These are phyloP conservation scores for Suhomyces pyralidae DNA, from an alignment of 805 yeast species.

Conservation along the genomic window DNA sequence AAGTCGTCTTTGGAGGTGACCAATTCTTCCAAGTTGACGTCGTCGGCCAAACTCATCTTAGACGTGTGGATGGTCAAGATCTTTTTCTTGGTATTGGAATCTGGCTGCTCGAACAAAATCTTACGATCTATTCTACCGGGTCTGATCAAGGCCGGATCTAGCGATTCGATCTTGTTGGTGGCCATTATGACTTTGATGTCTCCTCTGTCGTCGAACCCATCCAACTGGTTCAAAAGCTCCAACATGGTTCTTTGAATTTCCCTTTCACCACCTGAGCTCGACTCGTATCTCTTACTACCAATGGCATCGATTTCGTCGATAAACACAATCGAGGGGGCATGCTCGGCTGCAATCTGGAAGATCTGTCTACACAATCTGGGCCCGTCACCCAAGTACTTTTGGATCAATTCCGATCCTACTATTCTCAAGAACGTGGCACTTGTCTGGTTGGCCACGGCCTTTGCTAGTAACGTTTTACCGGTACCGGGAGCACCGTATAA, in stretches of 20 bases:
- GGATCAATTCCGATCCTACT: slow-evolving; percentile 96
- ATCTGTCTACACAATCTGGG: slow-evolving; percentile 92
- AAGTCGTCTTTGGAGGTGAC: slow-evolving; percentile 90
- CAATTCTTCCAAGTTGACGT: slow-evolving; percentile 84
- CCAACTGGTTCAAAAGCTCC: slow-evolving; percentile 90
- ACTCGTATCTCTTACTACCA: slow-evolving; percentile 97
- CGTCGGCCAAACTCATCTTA: slow-evolving; percentile 86
- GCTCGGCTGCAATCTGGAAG: slow-evolving; percentile 93
- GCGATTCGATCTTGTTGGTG: slow-evolving; percentile 87
- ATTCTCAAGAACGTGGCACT: slow-evolving; percentile 93
- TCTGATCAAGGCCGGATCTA: slow-evolving; percentile 94
- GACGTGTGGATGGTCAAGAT: slow-evolving; percentile 88
- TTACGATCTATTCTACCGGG: slow-evolving; percentile 98
- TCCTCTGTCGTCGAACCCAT: slow-evolving; percentile 96
- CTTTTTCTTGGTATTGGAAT: slow-evolving; percentile 87
- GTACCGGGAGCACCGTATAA: slow-evolving; percentile 98
- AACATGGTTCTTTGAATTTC: slow-evolving; percentile 98
- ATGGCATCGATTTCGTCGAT: slow-evolving; percentile 99
- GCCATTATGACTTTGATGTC: slow-evolving; percentile 98
- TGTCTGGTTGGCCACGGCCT: slow-evolving; percentile 98
- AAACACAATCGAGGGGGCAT: slow-evolving; percentile 97
- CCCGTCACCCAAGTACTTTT: slow-evolving; percentile 96
- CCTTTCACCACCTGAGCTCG: slow-evolving; percentile 96
- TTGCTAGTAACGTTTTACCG: slow-evolving; percentile 91
- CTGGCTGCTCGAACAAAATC: slow-evolving; percentile 94